Evolutionary conservation across 2,329 filamentous ascomycete genomes (phyloP), one percentile per base, ranked within the genome.

Genomic region (Nothomitra cinnamomea): DNA sequence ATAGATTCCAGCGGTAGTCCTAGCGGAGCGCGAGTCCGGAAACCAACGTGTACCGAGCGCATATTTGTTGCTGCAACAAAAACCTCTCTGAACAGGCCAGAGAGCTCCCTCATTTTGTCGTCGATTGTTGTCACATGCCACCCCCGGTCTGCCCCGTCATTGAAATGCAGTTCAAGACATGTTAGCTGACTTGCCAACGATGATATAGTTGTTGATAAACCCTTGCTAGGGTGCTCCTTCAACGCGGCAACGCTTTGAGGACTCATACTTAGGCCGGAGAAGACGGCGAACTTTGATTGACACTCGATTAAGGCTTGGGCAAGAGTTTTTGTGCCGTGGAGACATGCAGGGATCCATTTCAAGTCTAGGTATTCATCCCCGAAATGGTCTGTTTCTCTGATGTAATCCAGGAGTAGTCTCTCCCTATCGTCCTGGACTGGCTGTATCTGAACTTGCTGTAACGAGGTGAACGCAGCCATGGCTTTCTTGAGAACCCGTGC

Each of bases 391-490:
- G 72, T 69, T 49, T 70, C 65, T 48, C 70, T 68, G 45, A 80
- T 69, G 57, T 74, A 76, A 15, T 70, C 67, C 47, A 77, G 66
- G 13, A 81, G 68, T 21, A 70, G 65, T 48, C 72, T 71, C 60
- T 83, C 79, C 56, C 77, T 70, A 56, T 73, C 68, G 56, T 83
- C 79, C 57, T 79, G 75, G 12, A 83, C 66, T 4, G 77, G 74
- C 24, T 84, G 71, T 13, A 85, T 72, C 56, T 83, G 79, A 51
- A 84, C 72, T 60, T 83, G 76, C 60, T 82, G 77, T 10, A 85
- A 70, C 25, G 72, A 72, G 1, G 71, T 74, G 60, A 84, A 83
- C 1, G 74, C 73, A 35, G 68, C 66, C 57, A 81, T 72, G 17
- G 77, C 78, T 55, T 71, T 70, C 55, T 70, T 74, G 35, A 82